A percentile compares a stretch with the other conserved stretches of the same genome.
These are phyloP conservation scores for Candida dajiaensis DNA, from an alignment of 805 yeast species.

Conservation along the genomic window DNA sequence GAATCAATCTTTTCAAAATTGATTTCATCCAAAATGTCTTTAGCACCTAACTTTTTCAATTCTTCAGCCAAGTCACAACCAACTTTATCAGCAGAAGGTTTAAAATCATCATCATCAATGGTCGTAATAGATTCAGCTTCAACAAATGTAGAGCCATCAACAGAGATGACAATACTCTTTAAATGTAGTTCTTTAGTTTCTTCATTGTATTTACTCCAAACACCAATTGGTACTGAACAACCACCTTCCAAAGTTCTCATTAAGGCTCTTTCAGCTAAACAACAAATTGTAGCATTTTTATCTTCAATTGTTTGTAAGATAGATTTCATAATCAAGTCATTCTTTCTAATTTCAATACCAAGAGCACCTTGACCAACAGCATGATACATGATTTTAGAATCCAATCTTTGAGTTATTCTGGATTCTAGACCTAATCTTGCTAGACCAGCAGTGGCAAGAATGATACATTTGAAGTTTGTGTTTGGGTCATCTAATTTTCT, in stretches of 20 bases:
- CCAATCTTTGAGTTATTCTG: conserved; percentile 68
- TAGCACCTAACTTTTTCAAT: conserved; percentile 75
- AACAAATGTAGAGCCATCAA: conserved; percentile 71
- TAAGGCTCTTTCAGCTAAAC: conserved; percentile 82
- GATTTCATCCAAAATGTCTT: conserved; percentile 71
- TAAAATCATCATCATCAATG: conserved; percentile 33
- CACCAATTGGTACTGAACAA: conserved; percentile 97
- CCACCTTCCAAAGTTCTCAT: conserved; percentile 94
- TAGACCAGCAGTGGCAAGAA: conserved; percentile 91
- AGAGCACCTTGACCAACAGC: conserved; percentile 99
- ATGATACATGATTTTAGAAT: conserved; percentile 78
- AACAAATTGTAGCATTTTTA: conserved; percentile 59
- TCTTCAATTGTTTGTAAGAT: conserved; percentile 65
- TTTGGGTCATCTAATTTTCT: conserved; percentile 70
- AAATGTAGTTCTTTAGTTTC: conserved; percentile 42
- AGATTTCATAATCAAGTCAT: conserved; percentile 51
- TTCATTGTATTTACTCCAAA: conserved; percentile 50
- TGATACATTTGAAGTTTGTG: conserved; percentile 61
- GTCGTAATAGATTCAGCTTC: conserved; percentile 40
- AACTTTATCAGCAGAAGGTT: conserved; percentile 57
- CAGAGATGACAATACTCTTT: conserved; percentile 73
- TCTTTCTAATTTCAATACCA: conserved; percentile 81
- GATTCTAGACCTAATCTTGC: conserved; percentile 63
- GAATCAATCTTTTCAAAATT: conserved; percentile 56
- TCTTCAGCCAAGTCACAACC: conserved; percentile 66